Evolutionary conservation across 176 grass and related monocot species (phyloP), one percentile per base, ranked within the genome.

Genomic region (Musa itinerans): DNA sequence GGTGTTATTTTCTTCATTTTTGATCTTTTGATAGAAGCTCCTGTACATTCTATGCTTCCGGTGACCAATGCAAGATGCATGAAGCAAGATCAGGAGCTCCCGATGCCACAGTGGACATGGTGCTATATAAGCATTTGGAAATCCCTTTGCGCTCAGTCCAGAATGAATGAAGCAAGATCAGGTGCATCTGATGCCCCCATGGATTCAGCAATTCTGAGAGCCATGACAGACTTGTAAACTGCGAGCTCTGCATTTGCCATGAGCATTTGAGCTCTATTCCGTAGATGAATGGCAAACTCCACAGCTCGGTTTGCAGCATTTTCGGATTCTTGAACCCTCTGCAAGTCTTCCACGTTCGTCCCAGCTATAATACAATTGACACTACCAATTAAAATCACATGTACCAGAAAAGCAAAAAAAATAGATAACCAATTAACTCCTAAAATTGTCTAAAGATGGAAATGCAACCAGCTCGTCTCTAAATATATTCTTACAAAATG

Each of bases 251-350:
- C 88, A 43, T 87, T 86, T 26, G 58, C 54, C 82, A 90, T 90
- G 14, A 90, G 82, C 26, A 64, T 68, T 69, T 90, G 88, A 63
- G 88, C 88, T 82, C 81, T 90, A 22, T 15, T 76, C 56, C 88
- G 81, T 20, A 90, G 49, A 17, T 53, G 66, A 76, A 84, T 78
- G 26, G 88, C 88, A 10, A 8, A 69, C 79, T 91, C 81, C 49
- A 69, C 13, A 21, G 86, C 84, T 19, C 78, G 81, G 9, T 87
- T 87, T 52, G 86, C 86, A 0, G 78, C 89, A 63, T 68, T 76
- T 76, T 89, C 73, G 10, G 86, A 90, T 75, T 93, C 90, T 12
- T 77, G 67, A 21, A 91, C 84, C 76, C 88, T 91, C 67, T 79
- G 86, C 26, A 87, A 81, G 29, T 81, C 75, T 61, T 93, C 88